Evolutionary conservation across 2,329 filamentous ascomycete genomes (phyloP).

Genomic region (Penicillium sp.): DNA sequence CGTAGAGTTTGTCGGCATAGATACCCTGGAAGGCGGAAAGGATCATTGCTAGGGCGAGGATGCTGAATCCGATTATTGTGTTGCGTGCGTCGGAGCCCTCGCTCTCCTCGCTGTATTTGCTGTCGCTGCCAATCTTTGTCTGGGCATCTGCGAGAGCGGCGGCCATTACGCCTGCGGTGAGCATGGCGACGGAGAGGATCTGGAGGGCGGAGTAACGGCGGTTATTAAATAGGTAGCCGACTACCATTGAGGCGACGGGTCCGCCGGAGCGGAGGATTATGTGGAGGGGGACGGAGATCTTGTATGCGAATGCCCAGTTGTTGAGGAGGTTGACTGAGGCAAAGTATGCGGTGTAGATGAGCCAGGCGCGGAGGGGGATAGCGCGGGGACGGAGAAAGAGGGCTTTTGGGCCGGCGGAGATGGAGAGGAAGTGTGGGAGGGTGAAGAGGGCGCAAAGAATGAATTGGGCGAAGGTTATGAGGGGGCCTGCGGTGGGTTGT

Average conservation of each 20-base stretch:
- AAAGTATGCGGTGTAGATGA: constrained; percentile 87
- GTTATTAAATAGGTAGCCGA: constrained; percentile 78
- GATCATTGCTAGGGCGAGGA: constrained; percentile 86
- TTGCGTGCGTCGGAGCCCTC: constrained; percentile 41
- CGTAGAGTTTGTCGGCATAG: constrained; percentile 91
- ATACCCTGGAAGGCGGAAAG: constrained; percentile 93
- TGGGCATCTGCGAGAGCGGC: constrained; percentile 89
- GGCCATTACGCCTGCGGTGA: constrained; percentile 84
- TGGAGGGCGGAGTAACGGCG: constrained; percentile 83
- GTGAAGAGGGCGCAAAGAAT: constrained; percentile 79
- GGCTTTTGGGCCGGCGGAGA: constrained; percentile 60
- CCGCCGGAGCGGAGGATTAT: constrained; percentile 95
- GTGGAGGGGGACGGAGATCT: constrained; percentile 93
- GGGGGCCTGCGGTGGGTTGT: constrained; percentile 81
- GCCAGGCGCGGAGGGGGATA: constrained; percentile 83
- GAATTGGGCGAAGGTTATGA: constrained; percentile 89
- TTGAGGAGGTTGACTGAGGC: constrained; percentile 94
- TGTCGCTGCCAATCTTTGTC: constrained; percentile 66
- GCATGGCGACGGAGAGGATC: constrained; percentile 75
- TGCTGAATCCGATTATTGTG: constrained; percentile 68
- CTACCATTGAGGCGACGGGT: constrained; percentile 91
- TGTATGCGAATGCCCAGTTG: constrained; percentile 96
- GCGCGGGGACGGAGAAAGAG: constrained; percentile 76
- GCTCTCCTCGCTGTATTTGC: constrained; percentile 22
- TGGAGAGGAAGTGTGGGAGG: constrained; percentile 74